Evolutionary conservation across 2,329 filamentous ascomycete species (phyloP).

Genomic region (Bipolaris zeicola): DNA sequence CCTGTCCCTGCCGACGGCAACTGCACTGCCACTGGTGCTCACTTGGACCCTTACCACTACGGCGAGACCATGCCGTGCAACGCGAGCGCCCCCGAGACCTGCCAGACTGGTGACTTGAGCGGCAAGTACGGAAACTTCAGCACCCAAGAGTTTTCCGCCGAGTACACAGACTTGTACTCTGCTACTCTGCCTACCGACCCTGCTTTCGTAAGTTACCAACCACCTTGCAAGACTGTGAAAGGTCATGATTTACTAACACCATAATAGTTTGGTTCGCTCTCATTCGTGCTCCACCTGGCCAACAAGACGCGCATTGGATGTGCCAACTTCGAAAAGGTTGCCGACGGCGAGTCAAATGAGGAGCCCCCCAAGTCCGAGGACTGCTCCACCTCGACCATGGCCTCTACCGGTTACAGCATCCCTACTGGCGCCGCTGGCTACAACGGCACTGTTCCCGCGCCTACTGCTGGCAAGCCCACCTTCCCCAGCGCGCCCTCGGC

Average conservation of each 20-base stretch:
- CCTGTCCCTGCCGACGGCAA: slow-evolving; percentile 51
- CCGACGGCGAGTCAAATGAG: slow-evolving; percentile 59
- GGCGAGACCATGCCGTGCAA: slow-evolving; percentile 50
- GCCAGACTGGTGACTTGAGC: slow-evolving; percentile 54
- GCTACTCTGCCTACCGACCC: slow-evolving; percentile 48
- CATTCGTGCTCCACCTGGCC: slow-evolving; percentile 59
- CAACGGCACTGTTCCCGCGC: slow-evolving; percentile 21
- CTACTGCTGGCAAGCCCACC: slow-evolving; percentile 22
- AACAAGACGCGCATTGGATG: slow-evolving; percentile 62
- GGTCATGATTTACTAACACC: not conserved
- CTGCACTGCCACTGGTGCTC: slow-evolving; percentile 50
- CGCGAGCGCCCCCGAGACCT: slow-evolving; percentile 43
- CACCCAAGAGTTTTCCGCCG: slow-evolving; percentile 34
- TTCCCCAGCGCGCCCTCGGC: slow-evolving; percentile 20
- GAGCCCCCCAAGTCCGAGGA: not conserved
- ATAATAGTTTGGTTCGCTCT: slow-evolving; percentile 56
- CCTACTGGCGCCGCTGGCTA: slow-evolving; percentile 17
- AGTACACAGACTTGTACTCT: slow-evolving; percentile 37
- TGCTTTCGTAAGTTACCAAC: slow-evolving; percentile 46
- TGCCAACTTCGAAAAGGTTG: slow-evolving; percentile 60
- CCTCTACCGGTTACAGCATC: slow-evolving; percentile 5
- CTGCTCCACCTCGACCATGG: not conserved
- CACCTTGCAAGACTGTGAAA: no score
- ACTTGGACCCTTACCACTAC: slow-evolving; percentile 52
- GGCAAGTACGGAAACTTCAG: slow-evolving; percentile 53